Evolutionary conservation across 768 basidiomycete genomes (phyloP), one percentile per base, ranked within the genome.

Genomic region (Amanita molliuscula): DNA sequence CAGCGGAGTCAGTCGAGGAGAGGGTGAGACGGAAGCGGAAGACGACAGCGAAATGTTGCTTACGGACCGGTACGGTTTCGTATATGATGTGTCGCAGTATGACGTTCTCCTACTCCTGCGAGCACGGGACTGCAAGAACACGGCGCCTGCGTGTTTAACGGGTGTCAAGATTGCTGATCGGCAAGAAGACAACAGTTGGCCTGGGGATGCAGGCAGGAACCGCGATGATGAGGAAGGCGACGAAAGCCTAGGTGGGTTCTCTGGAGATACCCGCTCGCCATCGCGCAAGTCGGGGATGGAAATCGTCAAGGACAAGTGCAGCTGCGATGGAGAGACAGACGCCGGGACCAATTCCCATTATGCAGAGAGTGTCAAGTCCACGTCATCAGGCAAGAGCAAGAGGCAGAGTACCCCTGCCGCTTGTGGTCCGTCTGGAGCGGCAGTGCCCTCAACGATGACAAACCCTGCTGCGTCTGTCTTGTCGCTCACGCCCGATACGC

Each of bases 11-110:
- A 44, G 26, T 29, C 42, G 5, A 44, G 21, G n/a, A 21, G 21
- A 26, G 3, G 37, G 20, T 9, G 47, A 36, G 37, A n/a, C 13
- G 16, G 48, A 34, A 4, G 38, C 21, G 10, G 48, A 29, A 0
- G 20, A 28, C 15, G 35, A 49, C 3, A 40, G 33, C 34, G 40
- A 42, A 4, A 15, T 42, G 26, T 78, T 78, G 3, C 67, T 92
- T 50, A 90, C 89, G 16, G 92, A 94, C 54, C 81, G 89, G 4
- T 94, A 84, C 58, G 92, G 92, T 0, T 94, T 94, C 68, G 83
- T 93, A 64, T 93, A 93, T 52, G 89, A 92, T 55, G 76, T 91
- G 1, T 79, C 82, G 2, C 75, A 81, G 56, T 89, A 91, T 57
- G 91, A 94, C 57, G 73, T 87, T 23, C 71, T 90, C 21, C 67